Percentiles rank a stretch among this genome's conserved stretches.
These are phyloP conservation scores for Astraeus odoratus DNA, from an alignment of 768 basidiomycete genomes.

Conservation along the genomic window DNA sequence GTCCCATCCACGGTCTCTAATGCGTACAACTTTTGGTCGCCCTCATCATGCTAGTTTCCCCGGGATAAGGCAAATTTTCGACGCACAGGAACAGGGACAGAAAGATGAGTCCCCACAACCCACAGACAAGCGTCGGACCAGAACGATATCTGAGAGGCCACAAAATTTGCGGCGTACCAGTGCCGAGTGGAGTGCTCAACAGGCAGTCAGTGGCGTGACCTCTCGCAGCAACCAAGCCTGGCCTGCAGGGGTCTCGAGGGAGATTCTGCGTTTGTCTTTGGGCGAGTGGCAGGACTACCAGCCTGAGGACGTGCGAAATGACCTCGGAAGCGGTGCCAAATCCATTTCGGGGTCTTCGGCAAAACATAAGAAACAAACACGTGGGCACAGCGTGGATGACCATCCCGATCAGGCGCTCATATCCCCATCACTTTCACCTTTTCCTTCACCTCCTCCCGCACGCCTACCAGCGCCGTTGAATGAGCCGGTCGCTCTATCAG, in stretches of 20 bases:
- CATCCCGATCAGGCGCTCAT: slow-evolving; percentile 13
- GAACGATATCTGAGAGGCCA: slow-evolving; percentile 30
- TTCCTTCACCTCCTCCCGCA: slow-evolving; percentile 22
- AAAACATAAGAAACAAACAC: slow-evolving; percentile 11
- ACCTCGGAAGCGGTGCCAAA: slow-evolving; percentile 6
- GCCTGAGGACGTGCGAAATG: not conserved
- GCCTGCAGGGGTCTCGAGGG: slow-evolving; percentile 53
- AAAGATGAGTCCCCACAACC: slow-evolving; percentile 2
- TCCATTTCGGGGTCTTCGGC: slow-evolving; percentile 19
- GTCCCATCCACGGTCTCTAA: slow-evolving; percentile 14
- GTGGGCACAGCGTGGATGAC: slow-evolving; percentile 12
- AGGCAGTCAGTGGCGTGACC: slow-evolving; percentile 33
- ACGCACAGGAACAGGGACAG: slow-evolving; percentile 6
- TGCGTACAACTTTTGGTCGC: slow-evolving; percentile 21
- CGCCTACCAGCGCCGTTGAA: slow-evolving; percentile 9
- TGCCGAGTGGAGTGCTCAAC: slow-evolving; percentile 50
- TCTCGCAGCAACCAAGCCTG: slow-evolving; percentile 35
- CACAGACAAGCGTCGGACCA: slow-evolving; percentile 9
- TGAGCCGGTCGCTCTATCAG: slow-evolving; percentile 22
- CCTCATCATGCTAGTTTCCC: slow-evolving; percentile 22
- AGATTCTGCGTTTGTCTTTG: slow-evolving; percentile 46
- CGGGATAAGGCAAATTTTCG: slow-evolving; percentile 19
- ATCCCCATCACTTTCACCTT: slow-evolving; percentile 25
- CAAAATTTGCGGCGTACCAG: slow-evolving; percentile 40
- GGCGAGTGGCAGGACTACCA: slow-evolving; percentile 23